phyloP scores from a whole-genome alignment of 139 green algal species.

The Closterium sp. region DNA sequence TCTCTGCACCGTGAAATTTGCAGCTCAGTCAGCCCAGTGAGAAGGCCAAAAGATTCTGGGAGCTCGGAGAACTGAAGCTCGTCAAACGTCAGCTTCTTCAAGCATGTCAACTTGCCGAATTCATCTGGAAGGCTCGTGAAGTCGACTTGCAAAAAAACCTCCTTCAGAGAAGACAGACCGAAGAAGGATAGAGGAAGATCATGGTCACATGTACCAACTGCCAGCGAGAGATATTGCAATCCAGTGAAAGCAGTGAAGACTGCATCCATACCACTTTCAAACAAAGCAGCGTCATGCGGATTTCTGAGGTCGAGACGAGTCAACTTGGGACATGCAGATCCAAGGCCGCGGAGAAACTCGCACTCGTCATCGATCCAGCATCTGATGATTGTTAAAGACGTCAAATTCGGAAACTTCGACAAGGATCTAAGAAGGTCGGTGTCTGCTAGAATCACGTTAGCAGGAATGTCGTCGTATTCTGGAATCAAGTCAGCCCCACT shows the following conservation, averaged over 20 bases:
- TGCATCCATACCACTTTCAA: neutral
- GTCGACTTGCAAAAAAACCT: neutral
- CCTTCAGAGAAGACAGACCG: neutral
- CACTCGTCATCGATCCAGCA: neutral
- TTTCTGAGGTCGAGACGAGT: neutral
- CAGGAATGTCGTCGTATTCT: no score
- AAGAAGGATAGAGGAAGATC: neutral
- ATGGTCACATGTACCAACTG: neutral
- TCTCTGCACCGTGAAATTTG: neutral
- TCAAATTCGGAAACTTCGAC: neutral
- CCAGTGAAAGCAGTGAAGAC: neutral
- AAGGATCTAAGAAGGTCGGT: neutral
- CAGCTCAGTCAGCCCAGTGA: neutral
- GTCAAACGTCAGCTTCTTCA: neutral
- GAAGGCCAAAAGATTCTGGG: neutral
- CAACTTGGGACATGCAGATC: neutral
- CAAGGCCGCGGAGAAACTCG: neutral
- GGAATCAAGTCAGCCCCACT: neutral
- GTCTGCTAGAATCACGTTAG: no score
- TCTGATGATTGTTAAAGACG: neutral
- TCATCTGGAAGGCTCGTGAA: neutral
- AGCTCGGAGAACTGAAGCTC: neutral
- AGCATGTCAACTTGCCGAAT: neutral
- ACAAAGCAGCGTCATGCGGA: neutral
- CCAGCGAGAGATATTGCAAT: neutral